Conservation (phyloP, 345 rosid species). For the Pistacia vera region DNA sequence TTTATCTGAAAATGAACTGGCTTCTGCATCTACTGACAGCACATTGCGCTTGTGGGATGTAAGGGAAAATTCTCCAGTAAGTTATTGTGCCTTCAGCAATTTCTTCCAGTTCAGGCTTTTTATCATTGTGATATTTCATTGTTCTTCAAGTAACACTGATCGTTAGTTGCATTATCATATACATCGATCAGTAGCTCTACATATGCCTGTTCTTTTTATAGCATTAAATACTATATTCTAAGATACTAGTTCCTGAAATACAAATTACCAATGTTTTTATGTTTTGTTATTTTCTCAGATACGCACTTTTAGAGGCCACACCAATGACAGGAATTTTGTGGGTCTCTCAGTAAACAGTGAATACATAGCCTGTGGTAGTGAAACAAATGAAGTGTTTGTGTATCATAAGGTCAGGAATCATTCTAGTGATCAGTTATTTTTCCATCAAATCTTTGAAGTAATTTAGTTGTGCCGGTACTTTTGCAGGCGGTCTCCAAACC, state of each 20-base stretch:
- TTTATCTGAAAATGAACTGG: constrained; percentile 60
- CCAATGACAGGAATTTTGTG: constrained; percentile 61
- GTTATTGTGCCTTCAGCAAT: constrained; percentile 6
- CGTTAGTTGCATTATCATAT: neutral
- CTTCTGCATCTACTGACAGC: constrained; percentile 64
- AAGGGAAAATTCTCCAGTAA: constrained; percentile 52
- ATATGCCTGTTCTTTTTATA: no score
- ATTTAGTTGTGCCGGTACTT: neutral
- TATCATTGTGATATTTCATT: neutral
- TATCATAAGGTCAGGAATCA: constrained; percentile 59
- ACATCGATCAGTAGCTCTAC: no score
- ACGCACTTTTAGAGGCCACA: constrained; percentile 58
- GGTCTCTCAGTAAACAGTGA: constrained; percentile 59
- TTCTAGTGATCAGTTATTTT: neutral
- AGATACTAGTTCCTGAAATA: neutral
- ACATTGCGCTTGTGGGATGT: constrained; percentile 68
- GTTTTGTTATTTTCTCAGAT: constrained; percentile 36
- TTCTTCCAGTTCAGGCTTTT: neutral
- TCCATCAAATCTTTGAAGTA: neutral
- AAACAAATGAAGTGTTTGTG: constrained; percentile 68
- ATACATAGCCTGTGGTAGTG: constrained; percentile 71
- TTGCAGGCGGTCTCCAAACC: constrained; percentile 58
- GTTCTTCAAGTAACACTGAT: neutral
- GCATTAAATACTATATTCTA: neutral
- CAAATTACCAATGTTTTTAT: neutral